Conservation (phyloP, 2,329 filamentous ascomycete species). For the Passalora sequoiae region DNA sequence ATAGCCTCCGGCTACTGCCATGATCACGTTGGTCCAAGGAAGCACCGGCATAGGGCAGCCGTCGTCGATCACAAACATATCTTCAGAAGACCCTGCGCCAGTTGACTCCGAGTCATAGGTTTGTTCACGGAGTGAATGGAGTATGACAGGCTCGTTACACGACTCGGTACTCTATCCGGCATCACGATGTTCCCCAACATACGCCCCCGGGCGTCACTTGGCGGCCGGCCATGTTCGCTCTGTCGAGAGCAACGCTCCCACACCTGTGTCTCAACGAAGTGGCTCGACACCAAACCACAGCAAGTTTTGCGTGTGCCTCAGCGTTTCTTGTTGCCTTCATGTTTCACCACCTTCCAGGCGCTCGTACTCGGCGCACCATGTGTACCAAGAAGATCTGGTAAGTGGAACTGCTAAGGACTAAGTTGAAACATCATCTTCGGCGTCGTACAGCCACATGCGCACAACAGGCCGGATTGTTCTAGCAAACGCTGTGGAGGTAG, state of each 20-base stretch:
- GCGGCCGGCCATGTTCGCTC: neutral
- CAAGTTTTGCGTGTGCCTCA: too few relatives aligned
- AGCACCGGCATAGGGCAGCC: too few relatives aligned
- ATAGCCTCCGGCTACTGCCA: too few relatives aligned
- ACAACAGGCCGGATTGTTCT: too few relatives aligned
- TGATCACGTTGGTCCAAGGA: too few relatives aligned
- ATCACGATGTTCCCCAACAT: neutral
- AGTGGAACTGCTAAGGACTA: too few relatives aligned
- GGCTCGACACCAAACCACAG: neutral
- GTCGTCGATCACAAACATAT: too few relatives aligned
- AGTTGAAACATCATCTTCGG: too few relatives aligned
- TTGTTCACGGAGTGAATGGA: neutral
- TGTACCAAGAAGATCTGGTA: too few relatives aligned
- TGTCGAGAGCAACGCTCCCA: neutral
- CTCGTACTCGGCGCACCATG: neutral
- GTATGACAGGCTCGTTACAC: neutral
- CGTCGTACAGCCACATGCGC: too few relatives aligned
- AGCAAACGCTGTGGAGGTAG: too few relatives aligned
- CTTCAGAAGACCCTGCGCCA: neutral
- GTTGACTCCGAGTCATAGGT: neutral
- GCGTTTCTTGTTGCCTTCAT: neutral
- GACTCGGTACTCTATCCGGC: neutral
- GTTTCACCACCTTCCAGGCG: neutral
- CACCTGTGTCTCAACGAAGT: neutral
- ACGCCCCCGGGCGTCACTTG: neutral